Base-by-base conservation (phyloP, 2,329 filamentous ascomycete species). In the Reticulascus tulasneorum region DNA sequence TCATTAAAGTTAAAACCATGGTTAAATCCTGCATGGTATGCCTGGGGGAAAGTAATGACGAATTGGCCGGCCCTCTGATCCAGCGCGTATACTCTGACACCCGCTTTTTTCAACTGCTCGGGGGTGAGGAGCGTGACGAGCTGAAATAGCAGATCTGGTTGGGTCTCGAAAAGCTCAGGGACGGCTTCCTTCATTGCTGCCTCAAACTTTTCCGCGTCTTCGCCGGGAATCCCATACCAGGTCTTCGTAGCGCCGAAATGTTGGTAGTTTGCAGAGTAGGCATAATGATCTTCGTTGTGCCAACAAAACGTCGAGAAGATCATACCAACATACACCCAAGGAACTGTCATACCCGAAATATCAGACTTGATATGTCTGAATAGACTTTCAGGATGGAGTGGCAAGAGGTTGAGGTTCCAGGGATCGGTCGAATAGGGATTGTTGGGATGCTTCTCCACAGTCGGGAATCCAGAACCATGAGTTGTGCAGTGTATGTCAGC, bases 1-100 rank as follows among this genome's bases (percentile, higher is more conserved):
- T 98, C 93, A 50, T 98, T 98, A 62, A 96, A 94, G 56, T 98
- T 98, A 69, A 98, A 98, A 0, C 86, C 93, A 52, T 98, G 93
- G 52, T 98, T 98, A 66, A 98, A 98, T 0, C 93, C 93, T 6
- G 93, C 91, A 57, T 98, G 93, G 51, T 97, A 98, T 1, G 93
- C 93, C 57, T 95, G 86, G 1, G 93, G 93, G 51, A 96, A 98
- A 0, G 93, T 98, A 46, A 98, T 82, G 45, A 98, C 90, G 47
- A 98, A 87, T 55, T 98, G 89, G 6, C 93, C 93, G 19, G 93
- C 93, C 49, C 91, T 78, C 59, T 98, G 93, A 56, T 98, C 93
- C n/a, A 96, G 68, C 0, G 93, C 93, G 56, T 88, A 97, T 4
- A 97, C 91, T 29, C 86, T 78, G 2, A 98, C 93, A 1, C 90